A percentile compares a stretch with the other conserved stretches of the same genome.
These are phyloP conservation scores for Ceratocystis destructans DNA, from an alignment of 2,329 filamentous ascomycete species.

Conservation along the genomic window DNA sequence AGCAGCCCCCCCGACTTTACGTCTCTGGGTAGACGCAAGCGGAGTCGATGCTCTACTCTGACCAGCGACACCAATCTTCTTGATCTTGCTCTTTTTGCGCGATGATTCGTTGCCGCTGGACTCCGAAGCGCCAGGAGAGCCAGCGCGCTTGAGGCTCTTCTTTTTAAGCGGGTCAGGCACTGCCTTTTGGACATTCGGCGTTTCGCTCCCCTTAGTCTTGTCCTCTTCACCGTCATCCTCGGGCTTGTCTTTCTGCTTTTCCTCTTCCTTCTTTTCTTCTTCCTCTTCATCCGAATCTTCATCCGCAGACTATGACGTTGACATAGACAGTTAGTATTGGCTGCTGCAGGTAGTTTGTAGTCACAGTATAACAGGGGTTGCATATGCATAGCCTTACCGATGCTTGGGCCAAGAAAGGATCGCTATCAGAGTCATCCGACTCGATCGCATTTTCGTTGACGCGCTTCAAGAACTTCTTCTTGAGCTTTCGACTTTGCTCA, in stretches of 20 bases:
- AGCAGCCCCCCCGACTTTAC: conserved; percentile 35
- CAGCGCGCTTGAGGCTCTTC: conserved; percentile 64
- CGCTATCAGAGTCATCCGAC: conserved; percentile 44
- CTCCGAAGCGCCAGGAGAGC: conserved; percentile 77
- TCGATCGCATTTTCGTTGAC: conserved; percentile 83
- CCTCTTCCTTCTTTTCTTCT: conserved; percentile 41
- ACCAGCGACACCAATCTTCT: conserved; percentile 27
- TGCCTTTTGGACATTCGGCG: conserved; percentile 36
- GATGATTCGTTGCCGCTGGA: conserved; percentile 83
- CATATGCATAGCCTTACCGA: conserved; percentile 24
- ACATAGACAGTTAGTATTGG: no score
- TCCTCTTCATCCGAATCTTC: conserved; percentile 29
- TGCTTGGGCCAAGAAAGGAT: conserved; percentile 27
- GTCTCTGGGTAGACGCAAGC: conserved; percentile 29
- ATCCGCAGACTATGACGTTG: conserved; percentile 18
- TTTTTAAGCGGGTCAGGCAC: conserved; percentile 37
- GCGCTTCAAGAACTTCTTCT: conserved; percentile 68
- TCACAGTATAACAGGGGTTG: no score
- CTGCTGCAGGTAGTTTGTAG: no score
- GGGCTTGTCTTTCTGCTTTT: conserved; percentile 44
- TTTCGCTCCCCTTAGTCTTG: conserved; percentile 43
- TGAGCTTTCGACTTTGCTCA: conserved; percentile 59
- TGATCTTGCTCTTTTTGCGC: conserved; percentile 63
- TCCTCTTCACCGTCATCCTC: conserved; percentile 35
- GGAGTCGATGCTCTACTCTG: conserved; percentile 28